Conservation (phyloP, 192 early-diverging fungal genomes). For the Obelidium mucronatum region DNA sequence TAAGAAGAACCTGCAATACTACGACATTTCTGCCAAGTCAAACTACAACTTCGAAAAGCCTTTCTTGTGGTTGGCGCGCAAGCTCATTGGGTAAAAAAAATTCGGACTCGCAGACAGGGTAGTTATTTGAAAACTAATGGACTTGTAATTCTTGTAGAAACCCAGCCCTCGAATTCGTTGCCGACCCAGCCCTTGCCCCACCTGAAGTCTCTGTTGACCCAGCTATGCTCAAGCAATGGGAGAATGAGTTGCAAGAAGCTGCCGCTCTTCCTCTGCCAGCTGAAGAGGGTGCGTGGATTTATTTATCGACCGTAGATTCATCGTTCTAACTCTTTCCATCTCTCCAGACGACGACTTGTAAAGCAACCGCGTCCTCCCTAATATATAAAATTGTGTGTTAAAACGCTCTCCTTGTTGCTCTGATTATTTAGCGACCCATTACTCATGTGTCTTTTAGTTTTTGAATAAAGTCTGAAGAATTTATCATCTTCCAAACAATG, state of each 20-base stretch:
- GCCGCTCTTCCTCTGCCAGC: slow-evolving; percentile 88
- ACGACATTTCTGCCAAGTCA: slow-evolving; percentile 99
- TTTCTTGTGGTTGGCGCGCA: slow-evolving; percentile 99
- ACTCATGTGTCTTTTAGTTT: background rate
- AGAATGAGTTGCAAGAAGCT: slow-evolving; percentile 78
- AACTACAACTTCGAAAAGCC: slow-evolving; percentile 99
- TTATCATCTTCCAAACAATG: background rate
- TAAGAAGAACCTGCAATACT: slow-evolving; percentile 99
- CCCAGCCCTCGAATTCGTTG: slow-evolving; percentile 94
- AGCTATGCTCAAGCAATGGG: slow-evolving; percentile 78
- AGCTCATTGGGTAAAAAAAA: slow-evolving; percentile 87
- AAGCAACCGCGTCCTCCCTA: background rate
- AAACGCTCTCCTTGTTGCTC: background rate
- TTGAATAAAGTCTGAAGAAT: background rate
- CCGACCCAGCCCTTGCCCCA: slow-evolving; percentile 95
- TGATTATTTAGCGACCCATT: too few species aligned
- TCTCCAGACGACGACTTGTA: slow-evolving; percentile 32
- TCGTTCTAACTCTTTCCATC: background rate
- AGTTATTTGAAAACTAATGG: slow-evolving; percentile 4
- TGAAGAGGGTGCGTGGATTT: slow-evolving; percentile 64
- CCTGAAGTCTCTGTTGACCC: slow-evolving; percentile 91
- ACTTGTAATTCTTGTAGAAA: slow-evolving; percentile 62
- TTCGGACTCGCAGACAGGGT: slow-evolving; percentile 9
- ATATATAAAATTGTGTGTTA: background rate
- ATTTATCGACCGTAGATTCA: background rate